Evolutionary conservation across 768 basidiomycete genomes (phyloP).

Genomic region (Phaeotremella fagi): DNA sequence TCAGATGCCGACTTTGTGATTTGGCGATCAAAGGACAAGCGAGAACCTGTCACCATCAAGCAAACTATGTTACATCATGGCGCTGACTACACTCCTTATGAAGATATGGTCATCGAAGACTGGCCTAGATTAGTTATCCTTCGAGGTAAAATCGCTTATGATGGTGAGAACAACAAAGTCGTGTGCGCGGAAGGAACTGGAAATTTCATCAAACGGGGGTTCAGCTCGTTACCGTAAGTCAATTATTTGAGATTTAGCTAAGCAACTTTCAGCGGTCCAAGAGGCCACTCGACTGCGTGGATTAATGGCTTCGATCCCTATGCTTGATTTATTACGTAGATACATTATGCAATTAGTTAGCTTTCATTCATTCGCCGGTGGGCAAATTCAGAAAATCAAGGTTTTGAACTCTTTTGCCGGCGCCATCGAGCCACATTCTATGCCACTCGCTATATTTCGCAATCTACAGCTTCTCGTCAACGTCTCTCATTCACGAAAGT

Average conservation of each 20-base stretch:
- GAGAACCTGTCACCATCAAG: conserved; percentile 11
- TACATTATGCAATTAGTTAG: too few species aligned
- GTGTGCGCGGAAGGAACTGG: conserved; percentile 14
- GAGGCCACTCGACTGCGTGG: conserved; percentile 20
- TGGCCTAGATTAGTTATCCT: conserved; percentile 44
- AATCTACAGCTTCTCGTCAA: too few species aligned
- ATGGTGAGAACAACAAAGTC: conserved; percentile 18
- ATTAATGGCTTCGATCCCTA: conserved; percentile 27
- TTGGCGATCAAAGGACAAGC: conserved; percentile 21
- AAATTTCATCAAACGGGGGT: conserved; percentile 23
- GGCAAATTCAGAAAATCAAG: too few species aligned
- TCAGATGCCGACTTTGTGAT: conserved; percentile 48
- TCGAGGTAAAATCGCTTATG: conserved; percentile 24
- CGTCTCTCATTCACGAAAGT: too few species aligned
- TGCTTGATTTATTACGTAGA: too few species aligned
- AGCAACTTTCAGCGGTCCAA: conserved; percentile 14
- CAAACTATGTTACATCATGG: conserved; percentile 42
- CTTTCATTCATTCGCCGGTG: too few species aligned
- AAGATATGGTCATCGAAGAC: conserved; percentile 45
- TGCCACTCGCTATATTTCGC: too few species aligned
- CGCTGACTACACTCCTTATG: conserved; percentile 49
- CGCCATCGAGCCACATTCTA: too few species aligned
- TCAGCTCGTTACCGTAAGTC: conserved; percentile 24
- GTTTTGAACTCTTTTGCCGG: too few species aligned
- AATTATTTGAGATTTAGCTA: conserved; percentile 16